Evolutionary conservation across 257 asterid genomes (phyloP), one percentile per base, ranked within the genome.

Genomic region (Solanum chilense): DNA sequence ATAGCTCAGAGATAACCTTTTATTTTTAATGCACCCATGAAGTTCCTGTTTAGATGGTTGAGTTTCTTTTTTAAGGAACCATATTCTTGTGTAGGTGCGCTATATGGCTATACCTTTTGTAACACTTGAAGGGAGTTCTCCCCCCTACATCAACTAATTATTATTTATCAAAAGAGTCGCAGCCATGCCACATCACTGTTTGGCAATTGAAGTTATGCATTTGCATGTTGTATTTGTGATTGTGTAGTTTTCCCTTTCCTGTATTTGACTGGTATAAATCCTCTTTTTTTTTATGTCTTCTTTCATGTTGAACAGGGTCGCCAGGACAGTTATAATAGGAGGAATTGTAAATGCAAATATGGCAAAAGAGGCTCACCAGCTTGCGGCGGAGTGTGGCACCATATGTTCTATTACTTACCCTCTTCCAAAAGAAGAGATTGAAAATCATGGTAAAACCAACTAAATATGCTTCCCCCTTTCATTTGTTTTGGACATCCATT

Each of bases 241-340:
- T 29, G 47, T 85, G 87, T 37, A 45, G 23, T 66, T 16, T 84
- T 84, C 66, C 13, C 82, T 64, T 45, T 18, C 23, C 45, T 27
- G 3, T 21, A 29, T 66, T 44, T 85, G 85, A 69, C 49, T 85
- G 42, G 49, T 70, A 18, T 73, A 52, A 73, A 35, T 71, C 41
- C 9, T 25, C 42, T 66, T 18, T 70, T 64, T 29, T 52, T 52
- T 3, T 85, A 42, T 87, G 45, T 44, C 70, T 31, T 47, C 76
- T 29, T 78, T 89, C 68, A 80, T 91, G 87, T 60, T 87, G 81
- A 92, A 91, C 93, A 97, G 99, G 97, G 96, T 95, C 87, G 98
- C 99, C 78, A 96, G 90, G 94, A 97, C 98, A 2, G 98, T 95
- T 86, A 87, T 97, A 91, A 88, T 97, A 82, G 99, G 99, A 47